Evolutionary conservation across 805 yeast genomes (phyloP), one percentile per base, ranked within the genome.

Genomic region (Pichia californica): DNA sequence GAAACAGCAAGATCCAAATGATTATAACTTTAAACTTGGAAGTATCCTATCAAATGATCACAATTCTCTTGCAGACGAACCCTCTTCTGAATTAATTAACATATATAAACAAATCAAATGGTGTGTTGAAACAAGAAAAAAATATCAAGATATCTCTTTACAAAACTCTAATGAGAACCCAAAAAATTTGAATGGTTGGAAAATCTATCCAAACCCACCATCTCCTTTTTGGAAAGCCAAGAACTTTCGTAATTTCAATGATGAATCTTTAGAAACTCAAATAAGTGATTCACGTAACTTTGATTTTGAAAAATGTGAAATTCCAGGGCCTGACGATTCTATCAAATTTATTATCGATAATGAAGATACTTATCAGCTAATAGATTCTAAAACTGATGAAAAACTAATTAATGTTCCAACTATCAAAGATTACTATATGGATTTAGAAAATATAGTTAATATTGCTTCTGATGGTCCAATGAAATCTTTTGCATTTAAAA

Each of bases 401-500:
- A 58, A 59, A n/a, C 54, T 82, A 18, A 73, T 79, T 4, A 58
- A 76, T n/a, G 72, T 88, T 16, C 97, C 99, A n/a, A 71, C 86
- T 1, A 70, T 93, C 47, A 75, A 77, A 42, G 97, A 93, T 39
- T 93, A 84, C 63, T 94, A 87, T 63, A 64, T 77, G 51, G 99
- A 91, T 62, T 65, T 88, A 55, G 93, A 84, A 41, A 76, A 71
- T 45, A 76, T 93, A 51, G 74, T 78, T n/a, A 64, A 73, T 11
- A 73, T 87, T 38, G 82, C 95, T 7, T 81, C 93, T 5, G 96
- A 89, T 64, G 99, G 99, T 0, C 99, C 99, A 5, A 79, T 94
- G 14, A 93, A 93, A 64, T 85, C 96, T 14, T 93, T 93, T 71
- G 96, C 99, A 0, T 93, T 88, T 65, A 81, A 91, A 61, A 76